Evolutionary conservation across 2,329 filamentous ascomycete genomes (phyloP).

Genomic region (Aspergillus pseudonomiae): DNA sequence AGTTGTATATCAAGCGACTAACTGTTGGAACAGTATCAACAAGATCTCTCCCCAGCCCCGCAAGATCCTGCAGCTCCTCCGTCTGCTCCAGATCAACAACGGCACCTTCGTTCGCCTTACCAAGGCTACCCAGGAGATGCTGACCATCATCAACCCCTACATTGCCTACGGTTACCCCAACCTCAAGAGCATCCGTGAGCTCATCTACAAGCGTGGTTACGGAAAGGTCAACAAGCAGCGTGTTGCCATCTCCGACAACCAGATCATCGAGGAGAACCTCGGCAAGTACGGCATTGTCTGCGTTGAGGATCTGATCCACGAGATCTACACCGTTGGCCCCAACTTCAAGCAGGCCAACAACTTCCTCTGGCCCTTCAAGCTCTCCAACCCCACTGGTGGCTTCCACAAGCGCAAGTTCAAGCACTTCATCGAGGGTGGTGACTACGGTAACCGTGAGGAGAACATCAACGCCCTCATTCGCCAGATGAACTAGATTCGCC

Average conservation of each 20-base stretch:
- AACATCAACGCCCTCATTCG: conserved; percentile 95
- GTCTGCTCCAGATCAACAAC: conserved; percentile 99
- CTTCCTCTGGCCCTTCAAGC: conserved; percentile 99
- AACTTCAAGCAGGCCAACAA: conserved; percentile 99
- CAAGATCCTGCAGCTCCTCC: conserved; percentile 99
- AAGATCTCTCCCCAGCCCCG: conserved; percentile 99
- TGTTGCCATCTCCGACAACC: conserved; percentile 93
- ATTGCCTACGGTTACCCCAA: conserved; percentile 99
- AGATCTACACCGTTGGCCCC: conserved; percentile 97
- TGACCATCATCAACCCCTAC: conserved; percentile 98
- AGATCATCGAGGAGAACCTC: conserved; percentile 93
- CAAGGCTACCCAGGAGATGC: conserved; percentile 97
- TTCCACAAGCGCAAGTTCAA: conserved; percentile 98
- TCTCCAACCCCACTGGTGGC: conserved; percentile 95
- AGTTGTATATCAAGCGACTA: not conserved
- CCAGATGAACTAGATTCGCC: conserved; percentile 85
- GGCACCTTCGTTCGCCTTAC: conserved; percentile 96
- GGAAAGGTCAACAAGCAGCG: conserved; percentile 99
- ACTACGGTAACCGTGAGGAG: conserved; percentile 97
- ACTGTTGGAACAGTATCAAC: conserved; percentile 77
- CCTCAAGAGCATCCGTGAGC: conserved; percentile 98
- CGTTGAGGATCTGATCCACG: conserved; percentile 98
- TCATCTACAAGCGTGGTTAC: conserved; percentile 99
- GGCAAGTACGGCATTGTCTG: conserved; percentile 99
- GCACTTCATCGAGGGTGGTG: conserved; percentile 98